Percentiles rank a stretch among this genome's conserved stretches.
phyloP scores from a whole-genome alignment of 2,329 filamentous ascomycete species.

The Anisogramma anomala region DNA sequence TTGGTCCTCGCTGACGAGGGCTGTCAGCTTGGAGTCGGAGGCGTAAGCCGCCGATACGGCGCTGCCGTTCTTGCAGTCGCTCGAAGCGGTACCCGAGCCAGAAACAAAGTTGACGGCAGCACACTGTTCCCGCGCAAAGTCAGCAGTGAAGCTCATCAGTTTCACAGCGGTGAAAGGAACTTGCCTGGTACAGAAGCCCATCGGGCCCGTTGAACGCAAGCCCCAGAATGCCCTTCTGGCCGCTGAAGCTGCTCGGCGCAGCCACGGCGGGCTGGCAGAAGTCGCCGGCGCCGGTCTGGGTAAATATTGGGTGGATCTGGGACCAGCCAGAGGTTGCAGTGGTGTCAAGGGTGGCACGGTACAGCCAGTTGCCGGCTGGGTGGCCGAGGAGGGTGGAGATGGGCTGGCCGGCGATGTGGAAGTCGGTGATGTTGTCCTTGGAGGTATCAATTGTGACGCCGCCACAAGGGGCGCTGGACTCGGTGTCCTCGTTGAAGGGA shows the following conservation, averaged over 20 bases:
- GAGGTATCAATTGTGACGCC: constrained; percentile 36
- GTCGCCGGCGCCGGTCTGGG: constrained; percentile 41
- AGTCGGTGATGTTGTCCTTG: constrained; percentile 31
- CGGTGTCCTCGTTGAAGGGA: constrained; percentile 34
- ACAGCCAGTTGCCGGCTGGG: constrained; percentile 42
- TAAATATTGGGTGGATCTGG: constrained; percentile 40
- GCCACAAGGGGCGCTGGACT: constrained; percentile 41
- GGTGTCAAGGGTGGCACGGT: constrained; percentile 43
- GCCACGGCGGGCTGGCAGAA: constrained; percentile 41
- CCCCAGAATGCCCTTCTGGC: constrained; percentile 43
- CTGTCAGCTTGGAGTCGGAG: constrained; percentile 21
- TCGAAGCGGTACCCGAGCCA: constrained; percentile 23
- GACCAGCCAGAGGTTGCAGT: constrained; percentile 40
- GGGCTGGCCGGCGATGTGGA: constrained; percentile 46
- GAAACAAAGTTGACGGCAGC: constrained; percentile 43
- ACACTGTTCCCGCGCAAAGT: constrained; percentile 33
- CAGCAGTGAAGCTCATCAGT: constrained; percentile 23
- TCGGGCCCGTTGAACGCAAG: constrained; percentile 42
- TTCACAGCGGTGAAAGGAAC: no score
- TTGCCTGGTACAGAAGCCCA: constrained; percentile 46
- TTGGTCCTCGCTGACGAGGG: constrained; percentile 20
- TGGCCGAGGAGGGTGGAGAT: constrained; percentile 38
- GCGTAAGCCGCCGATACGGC: constrained; percentile 23
- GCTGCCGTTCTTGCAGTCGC: constrained; percentile 30
- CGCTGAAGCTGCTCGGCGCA: constrained; percentile 38